Conservation (phyloP, 257 asterid species). For the Solanum lycopersicoides region DNA sequence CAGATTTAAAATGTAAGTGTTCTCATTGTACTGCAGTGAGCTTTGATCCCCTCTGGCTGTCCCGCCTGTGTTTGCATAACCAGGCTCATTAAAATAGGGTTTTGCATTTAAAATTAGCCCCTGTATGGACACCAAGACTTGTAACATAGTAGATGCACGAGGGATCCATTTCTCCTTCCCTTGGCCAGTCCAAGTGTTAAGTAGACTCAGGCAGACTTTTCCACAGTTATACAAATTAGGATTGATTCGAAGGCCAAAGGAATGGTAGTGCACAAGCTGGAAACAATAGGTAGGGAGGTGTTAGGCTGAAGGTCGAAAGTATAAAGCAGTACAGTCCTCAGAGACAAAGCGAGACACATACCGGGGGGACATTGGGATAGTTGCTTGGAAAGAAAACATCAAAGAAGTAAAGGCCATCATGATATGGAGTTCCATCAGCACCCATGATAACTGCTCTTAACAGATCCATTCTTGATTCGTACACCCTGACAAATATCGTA, state of each 20-base stretch:
- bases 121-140: conserved; percentile 93
- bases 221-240: conserved; percentile 80
- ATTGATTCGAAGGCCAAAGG: conserved; percentile 86
- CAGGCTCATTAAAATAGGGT: conserved; percentile 94
- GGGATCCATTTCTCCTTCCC: conserved; percentile 81
- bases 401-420: conserved; percentile 94
- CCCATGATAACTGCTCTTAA: conserved; percentile 90
- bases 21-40: conserved; percentile 59
- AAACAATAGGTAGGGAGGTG: conserved; percentile 4
- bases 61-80: conserved; percentile 40
- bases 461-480: conserved; percentile 87
- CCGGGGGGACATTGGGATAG: conserved; percentile 89
- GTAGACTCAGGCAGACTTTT: conserved; percentile 94
- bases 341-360: conserved; percentile 16
- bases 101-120: conserved; percentile 84
- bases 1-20: conserved; percentile 48
- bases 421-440: conserved; percentile 97
- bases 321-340: neutral
- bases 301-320: neutral
- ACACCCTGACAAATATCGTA: conserved; percentile 72
- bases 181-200: conserved; percentile 80
- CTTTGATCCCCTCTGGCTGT: conserved; percentile 40
- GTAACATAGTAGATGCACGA: conserved; percentile 62
- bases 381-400: conserved; percentile 68
- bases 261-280: conserved; percentile 80